phyloP scores from a whole-genome alignment of 2,329 filamentous ascomycete genomes.

The Trichoderma atrobrunneum region DNA sequence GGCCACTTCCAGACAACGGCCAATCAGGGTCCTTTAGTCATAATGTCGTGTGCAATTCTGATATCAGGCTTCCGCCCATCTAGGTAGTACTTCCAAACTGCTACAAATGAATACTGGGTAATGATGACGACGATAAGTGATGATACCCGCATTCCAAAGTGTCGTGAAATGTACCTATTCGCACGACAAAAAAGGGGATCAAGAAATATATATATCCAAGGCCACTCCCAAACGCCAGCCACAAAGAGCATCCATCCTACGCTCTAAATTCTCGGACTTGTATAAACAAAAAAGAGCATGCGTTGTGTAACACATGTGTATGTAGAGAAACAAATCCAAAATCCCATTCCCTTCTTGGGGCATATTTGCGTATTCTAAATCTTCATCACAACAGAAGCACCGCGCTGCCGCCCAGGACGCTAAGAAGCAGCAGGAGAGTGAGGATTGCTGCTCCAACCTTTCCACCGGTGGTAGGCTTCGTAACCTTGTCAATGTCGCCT shows the following conservation, averaged over 20 bases:
- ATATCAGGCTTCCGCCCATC: conserved; percentile 13
- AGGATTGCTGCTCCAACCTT: conserved; percentile 55
- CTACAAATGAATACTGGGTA: conserved; percentile 14
- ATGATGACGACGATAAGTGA: conserved; percentile 8
- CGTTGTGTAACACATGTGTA: background rate
- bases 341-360: background rate
- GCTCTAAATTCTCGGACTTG: conserved; percentile 7
- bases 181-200: background rate
- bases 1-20: too few species aligned
- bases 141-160: background rate
- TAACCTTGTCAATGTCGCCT: conserved; percentile 28
- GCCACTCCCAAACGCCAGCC: conserved; percentile 17
- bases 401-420: conserved; percentile 48
- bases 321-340: conserved; percentile 13
- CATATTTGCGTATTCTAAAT: background rate
- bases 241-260: conserved; percentile 5
- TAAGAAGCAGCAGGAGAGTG: conserved; percentile 49
- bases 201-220: conserved; percentile 9
- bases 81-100: conserved; percentile 11
- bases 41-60: conserved; percentile 19
- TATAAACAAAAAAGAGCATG: background rate
- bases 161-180: background rate
- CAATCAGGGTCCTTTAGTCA: background rate
- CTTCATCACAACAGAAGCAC: conserved; percentile 44
- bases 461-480: conserved; percentile 48